Conservation (phyloP, 2,329 filamentous ascomycete species). For the Cladosporium halotolerans region DNA sequence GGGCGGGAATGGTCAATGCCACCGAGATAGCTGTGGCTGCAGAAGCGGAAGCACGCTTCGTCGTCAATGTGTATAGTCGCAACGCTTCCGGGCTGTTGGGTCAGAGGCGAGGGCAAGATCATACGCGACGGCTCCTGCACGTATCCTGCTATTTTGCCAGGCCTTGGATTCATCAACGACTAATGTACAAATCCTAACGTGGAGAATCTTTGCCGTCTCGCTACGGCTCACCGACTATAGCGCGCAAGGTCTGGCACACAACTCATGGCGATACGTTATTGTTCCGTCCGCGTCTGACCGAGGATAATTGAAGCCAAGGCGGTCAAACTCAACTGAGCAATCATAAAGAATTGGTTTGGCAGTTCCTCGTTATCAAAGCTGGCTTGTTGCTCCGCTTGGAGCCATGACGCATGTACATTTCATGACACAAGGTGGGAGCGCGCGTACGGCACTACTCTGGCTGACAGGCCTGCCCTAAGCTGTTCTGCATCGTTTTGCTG, state of each 20-base stretch:
- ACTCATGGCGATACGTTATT: too few relatives aligned
- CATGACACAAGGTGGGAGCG: too few relatives aligned
- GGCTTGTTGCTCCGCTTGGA: too few relatives aligned
- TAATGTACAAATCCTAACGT: too few relatives aligned
- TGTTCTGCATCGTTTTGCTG: neutral
- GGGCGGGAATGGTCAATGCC: neutral
- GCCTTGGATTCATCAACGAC: neutral
- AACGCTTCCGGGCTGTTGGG: constrained; percentile 6
- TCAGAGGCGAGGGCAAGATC: neutral
- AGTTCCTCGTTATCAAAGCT: too few relatives aligned
- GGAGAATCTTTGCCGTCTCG: neutral
- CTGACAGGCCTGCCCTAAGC: neutral
- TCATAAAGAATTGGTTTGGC: too few relatives aligned
- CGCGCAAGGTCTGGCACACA: too few relatives aligned
- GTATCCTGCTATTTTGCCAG: neutral
- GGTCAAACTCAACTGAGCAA: too few relatives aligned
- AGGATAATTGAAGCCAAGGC: too few relatives aligned
- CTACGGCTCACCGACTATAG: too few relatives aligned
- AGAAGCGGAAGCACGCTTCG: neutral
- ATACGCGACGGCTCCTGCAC: neutral
- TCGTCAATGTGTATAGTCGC: neutral
- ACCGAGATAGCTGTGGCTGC: constrained; percentile 7
- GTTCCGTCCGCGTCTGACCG: too few relatives aligned
- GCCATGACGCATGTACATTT: too few relatives aligned
- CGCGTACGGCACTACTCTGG: neutral